These are phyloP conservation scores for Aspergillus melleus DNA, from an alignment of 2,329 filamentous ascomycete species.

Conservation along the genomic window DNA sequence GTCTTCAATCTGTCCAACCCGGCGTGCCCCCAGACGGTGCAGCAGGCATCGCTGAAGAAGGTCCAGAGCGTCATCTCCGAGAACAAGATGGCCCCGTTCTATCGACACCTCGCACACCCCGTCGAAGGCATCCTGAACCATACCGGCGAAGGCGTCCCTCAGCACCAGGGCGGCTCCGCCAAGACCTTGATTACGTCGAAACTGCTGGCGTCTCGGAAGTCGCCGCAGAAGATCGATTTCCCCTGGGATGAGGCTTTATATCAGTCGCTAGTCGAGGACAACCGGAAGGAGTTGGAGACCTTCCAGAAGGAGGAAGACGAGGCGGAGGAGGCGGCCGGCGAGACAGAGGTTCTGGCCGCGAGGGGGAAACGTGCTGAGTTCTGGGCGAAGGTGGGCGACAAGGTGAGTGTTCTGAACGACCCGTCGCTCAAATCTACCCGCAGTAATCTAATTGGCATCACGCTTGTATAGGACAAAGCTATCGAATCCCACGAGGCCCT, in stretches of 20 bases:
- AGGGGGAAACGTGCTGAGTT: conserved; percentile 95
- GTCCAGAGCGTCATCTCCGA: conserved; percentile 65
- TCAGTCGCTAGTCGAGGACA: conserved; percentile 71
- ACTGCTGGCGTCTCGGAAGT: conserved; percentile 72
- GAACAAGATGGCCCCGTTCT: conserved; percentile 67
- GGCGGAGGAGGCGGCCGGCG: conserved; percentile 90
- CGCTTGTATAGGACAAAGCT: conserved; percentile 73
- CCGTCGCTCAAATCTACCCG: not conserved
- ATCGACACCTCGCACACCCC: conserved; percentile 65
- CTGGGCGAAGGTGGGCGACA: conserved; percentile 93
- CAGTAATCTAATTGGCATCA: not conserved
- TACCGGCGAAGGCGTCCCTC: conserved; percentile 63
- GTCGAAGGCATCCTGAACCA: conserved; percentile 76
- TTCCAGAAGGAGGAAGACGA: conserved; percentile 89
- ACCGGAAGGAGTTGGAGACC: conserved; percentile 72
- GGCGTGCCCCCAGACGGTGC: conserved; percentile 52
- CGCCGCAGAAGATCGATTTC: conserved; percentile 65
- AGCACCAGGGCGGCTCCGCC: conserved; percentile 48
- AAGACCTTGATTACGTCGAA: conserved; percentile 62
- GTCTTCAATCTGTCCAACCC: conserved; percentile 68
- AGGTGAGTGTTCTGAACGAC: conserved; percentile 57
- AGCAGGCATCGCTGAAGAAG: conserved; percentile 58
- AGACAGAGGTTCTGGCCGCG: conserved; percentile 90
- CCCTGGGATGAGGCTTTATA: conserved; percentile 93
- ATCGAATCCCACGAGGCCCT: conserved; percentile 89